Evolutionary conservation across 2,329 filamentous ascomycete genomes (phyloP).

Genomic region (Colletotrichum trifolii): DNA sequence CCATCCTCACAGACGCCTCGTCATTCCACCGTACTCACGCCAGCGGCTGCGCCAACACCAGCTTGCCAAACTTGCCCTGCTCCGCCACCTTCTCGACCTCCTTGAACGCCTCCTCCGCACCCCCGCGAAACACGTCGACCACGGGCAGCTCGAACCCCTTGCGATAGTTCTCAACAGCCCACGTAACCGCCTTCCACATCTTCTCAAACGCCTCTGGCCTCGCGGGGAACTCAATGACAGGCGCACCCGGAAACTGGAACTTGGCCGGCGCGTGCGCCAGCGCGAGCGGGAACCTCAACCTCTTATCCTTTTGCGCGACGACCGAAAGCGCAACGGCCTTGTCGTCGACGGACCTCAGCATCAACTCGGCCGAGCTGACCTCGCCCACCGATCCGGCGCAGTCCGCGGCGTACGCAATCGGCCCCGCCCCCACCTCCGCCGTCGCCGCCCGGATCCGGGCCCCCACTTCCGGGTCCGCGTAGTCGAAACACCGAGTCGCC

Average conservation of each 20-base stretch:
- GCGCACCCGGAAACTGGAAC: background rate
- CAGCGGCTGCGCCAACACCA: constrained; percentile 22
- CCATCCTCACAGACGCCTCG: too few relatives aligned
- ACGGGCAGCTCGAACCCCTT: constrained; percentile 8
- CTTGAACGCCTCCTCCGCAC: constrained; percentile 9
- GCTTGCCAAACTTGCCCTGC: constrained; percentile 19
- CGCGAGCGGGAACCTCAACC: constrained; percentile 11
- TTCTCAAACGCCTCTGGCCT: constrained; percentile 3
- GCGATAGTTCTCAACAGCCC: constrained; percentile 11
- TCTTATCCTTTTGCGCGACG: background rate
- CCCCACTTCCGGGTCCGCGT: constrained; percentile 33
- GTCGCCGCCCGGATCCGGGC: constrained; percentile 16
- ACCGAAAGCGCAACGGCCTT: background rate
- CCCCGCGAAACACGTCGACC: constrained; percentile 13
- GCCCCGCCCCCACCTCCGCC: constrained; percentile 9
- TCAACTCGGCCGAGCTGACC: constrained; percentile 6
- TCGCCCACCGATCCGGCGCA: constrained; percentile 1
- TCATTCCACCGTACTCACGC: background rate
- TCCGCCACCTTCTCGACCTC: constrained; percentile 14
- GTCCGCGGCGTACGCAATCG: constrained; percentile 24
- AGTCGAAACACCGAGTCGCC: constrained; percentile 50
- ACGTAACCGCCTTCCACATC: constrained; percentile 16
- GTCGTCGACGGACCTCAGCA: constrained; percentile 10
- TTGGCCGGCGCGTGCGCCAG: constrained; percentile 4
- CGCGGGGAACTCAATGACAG: background rate